Evolutionary conservation across 2,329 filamentous ascomycete genomes (phyloP).

Genomic region (Hansfordia pulvinata): DNA sequence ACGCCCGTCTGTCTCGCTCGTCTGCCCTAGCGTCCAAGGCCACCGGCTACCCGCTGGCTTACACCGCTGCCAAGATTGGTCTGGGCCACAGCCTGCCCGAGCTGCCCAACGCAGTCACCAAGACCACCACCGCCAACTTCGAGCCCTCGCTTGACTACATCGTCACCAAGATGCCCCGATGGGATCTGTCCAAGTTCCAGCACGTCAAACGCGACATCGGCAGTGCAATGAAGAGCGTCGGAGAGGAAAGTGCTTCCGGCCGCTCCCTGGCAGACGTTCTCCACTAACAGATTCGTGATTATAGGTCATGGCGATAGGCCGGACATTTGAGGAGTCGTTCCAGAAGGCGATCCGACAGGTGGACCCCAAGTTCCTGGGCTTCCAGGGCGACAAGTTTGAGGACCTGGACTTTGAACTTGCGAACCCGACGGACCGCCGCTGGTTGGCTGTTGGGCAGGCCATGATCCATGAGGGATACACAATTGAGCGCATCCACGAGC

Average conservation of each 20-base stretch:
- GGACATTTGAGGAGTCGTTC: conserved; percentile 97
- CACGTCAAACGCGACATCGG: conserved; percentile 97
- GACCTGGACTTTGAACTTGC: conserved; percentile 79
- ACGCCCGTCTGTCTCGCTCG: conserved; percentile 93
- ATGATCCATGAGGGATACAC: conserved; percentile 96
- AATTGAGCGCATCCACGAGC: conserved; percentile 79
- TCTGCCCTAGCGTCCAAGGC: conserved; percentile 96
- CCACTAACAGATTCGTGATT: too few relatives aligned
- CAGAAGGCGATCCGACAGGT: conserved; percentile 98
- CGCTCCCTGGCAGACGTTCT: too few relatives aligned
- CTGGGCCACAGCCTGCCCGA: conserved; percentile 91
- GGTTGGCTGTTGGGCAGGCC: conserved; percentile 93
- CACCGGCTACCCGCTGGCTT: conserved; percentile 92
- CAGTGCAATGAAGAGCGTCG: conserved; percentile 97
- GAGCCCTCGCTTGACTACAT: conserved; percentile 96
- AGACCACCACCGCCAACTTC: conserved; percentile 97
- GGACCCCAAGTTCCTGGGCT: conserved; percentile 80
- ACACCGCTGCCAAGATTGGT: conserved; percentile 96
- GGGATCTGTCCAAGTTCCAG: conserved; percentile 98
- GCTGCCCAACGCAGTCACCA: conserved; percentile 93
- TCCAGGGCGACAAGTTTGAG: conserved; percentile 91
- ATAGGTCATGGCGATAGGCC: conserved; percentile 99
- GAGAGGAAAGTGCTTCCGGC: too few relatives aligned
- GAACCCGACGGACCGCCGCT: conserved; percentile 91
- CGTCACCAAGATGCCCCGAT: conserved; percentile 95